Conservation (phyloP, 1,284 basidiomycete genomes). For the Sparassis latifolia region DNA sequence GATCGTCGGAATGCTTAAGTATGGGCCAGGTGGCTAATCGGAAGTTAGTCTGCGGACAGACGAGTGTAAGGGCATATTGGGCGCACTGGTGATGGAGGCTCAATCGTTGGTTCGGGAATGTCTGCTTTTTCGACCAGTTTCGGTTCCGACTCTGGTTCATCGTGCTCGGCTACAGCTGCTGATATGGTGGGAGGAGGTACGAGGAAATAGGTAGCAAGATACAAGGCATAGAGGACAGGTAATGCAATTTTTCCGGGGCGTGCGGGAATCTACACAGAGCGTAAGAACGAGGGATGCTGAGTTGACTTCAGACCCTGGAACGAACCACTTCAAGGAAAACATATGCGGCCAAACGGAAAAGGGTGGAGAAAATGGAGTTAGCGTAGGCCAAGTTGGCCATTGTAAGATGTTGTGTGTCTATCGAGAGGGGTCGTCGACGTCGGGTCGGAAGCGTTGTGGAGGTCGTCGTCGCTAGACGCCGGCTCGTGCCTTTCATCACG, state of each 20-base stretch:
- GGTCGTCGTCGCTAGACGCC: not conserved
- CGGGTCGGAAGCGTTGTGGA: too few species aligned
- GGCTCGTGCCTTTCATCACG: not conserved
- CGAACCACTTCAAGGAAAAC: constrained; percentile 21
- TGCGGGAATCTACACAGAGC: constrained; percentile 4
- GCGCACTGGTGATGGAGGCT: not conserved
- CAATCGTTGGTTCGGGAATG: not conserved
- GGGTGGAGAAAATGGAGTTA: constrained; percentile 17
- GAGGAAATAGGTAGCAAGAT: constrained; percentile 5
- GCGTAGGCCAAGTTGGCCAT: constrained; percentile 13
- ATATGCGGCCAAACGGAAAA: constrained; percentile 18
- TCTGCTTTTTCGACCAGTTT: not conserved
- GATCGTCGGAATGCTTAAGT: constrained; percentile 19
- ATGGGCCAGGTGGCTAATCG: not conserved
- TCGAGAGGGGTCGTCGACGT: not conserved
- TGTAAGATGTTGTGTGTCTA: not conserved
- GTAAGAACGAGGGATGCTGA: not conserved
- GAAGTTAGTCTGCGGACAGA: not conserved
- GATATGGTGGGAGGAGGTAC: not conserved
- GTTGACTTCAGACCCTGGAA: not conserved
- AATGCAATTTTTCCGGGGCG: constrained; percentile 1
- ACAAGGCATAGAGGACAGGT: constrained; percentile 3
- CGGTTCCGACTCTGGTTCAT: not conserved
- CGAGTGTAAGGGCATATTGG: not conserved
- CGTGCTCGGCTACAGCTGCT: constrained; percentile 4